phyloP scores from a whole-genome alignment of 305 asterid genomes.

The Solanum hybrid region DNA sequence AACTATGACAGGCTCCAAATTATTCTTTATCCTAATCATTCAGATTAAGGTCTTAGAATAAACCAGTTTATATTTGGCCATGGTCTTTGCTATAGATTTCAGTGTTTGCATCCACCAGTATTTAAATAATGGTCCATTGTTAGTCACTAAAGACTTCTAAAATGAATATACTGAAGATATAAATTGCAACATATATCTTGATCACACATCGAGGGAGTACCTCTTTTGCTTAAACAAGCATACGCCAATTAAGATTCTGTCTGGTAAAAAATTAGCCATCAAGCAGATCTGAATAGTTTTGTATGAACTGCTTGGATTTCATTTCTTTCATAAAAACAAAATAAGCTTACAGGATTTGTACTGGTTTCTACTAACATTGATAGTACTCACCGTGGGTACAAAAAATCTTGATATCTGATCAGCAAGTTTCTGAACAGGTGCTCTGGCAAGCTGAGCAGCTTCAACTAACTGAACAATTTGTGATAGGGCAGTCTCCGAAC shows the following conservation, averaged over 20 bases:
- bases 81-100: not conserved
- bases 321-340: not conserved
- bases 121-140: not conserved
- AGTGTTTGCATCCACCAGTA: not conserved
- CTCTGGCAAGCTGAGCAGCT: conserved; percentile 98
- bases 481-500: conserved; percentile 92
- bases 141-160: not conserved
- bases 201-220: not conserved
- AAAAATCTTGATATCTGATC: conserved; percentile 84
- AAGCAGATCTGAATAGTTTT: not conserved
- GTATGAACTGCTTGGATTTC: not conserved
- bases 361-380: not conserved
- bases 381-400: conserved; percentile 75
- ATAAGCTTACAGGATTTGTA: not conserved
- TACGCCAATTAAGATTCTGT: not conserved
- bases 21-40: not conserved
- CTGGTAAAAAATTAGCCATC: not conserved
- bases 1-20: not conserved
- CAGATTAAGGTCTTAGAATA: not conserved
- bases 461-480: conserved; percentile 94
- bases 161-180: not conserved
- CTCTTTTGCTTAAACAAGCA: not conserved
- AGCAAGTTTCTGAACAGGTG: conserved; percentile 98
- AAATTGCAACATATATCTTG: not conserved
- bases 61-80: not conserved